Evolutionary conservation across 495 filamentous ascomycete species (phyloP), one percentile per base, ranked within the genome.

Genomic region (Amniculicola lignicola): DNA sequence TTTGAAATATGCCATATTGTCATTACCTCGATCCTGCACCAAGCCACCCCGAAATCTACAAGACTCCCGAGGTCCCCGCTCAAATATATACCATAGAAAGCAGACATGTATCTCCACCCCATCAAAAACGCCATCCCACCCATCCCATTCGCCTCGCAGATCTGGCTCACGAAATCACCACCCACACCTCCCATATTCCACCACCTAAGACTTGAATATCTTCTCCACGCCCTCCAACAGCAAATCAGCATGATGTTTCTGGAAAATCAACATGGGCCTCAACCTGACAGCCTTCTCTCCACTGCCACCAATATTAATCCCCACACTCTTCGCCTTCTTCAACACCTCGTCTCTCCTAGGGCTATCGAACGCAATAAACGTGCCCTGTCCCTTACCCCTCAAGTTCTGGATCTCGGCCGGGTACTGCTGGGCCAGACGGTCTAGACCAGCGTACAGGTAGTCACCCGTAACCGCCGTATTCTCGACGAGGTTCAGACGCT

Each of bases 351-450:
- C 93, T 61, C 94, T 77, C 55, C 81, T 71, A 48, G 91, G 91
- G 60, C 81, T 87, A 70, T 98, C 94, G 79, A 90, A 98, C 51
- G 94, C 93, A 67, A 98, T 89, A 71, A 97, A 98, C 15, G 93
- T 98, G 66, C 93, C 93, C 74, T 90, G 88, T 54, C 88, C 87
- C 77, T 96, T 89, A 39, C 93, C 93, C 62, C 93, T 82, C 64
- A 98, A 76, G 74, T 97, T 96, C 70, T 82, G 75, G 68, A 98
- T 84, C 75, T 94, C 81, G 45, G 80, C 78, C 19, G 94, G 94
- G 73, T 89, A 93, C 69, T 81, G 80, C 72, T 79, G 60, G 12
- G 84, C 79, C 33, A 98, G 77, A 15, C 64, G 68, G 69, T 87
- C 79, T 39, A 98, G 79, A 43, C 84, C 81, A 35, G 67, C 67